Evolutionary conservation across 805 yeast species (phyloP), one percentile per base, ranked within the genome.

Genomic region (Saccharomycopsis babjevae): DNA sequence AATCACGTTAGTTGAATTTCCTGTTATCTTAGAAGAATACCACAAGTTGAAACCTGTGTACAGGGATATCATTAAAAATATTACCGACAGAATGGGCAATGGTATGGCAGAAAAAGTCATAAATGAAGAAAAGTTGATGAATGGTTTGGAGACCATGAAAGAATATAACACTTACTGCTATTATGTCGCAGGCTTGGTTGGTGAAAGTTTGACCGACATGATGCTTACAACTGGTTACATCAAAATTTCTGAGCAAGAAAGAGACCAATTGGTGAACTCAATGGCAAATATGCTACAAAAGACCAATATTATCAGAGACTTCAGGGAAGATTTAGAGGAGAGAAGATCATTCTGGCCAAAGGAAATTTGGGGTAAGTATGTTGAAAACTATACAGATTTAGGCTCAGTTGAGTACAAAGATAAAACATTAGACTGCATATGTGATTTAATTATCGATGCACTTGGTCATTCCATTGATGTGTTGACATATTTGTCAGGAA

Each of bases 231-330:
- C 97, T 32, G 71, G 77, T 16, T 90, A 89, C 69, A 88, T 88
- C 46, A 81, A 83, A 60, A 71, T 76, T 0, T 77, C 77, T 30
- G 73, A 84, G 54, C 70, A 75, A 46, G 66, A 71, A n/a, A 76
- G 83, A 62, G 81, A 83, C 69, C 74, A 78, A 50, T 77, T 85
- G 68, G 82, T 85, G 70, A 85, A 88, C 68, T 84, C 93, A 43
- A 93, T 94, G 98, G 99, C 99, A 13, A 79, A 90, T 61, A 93
- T 94, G 71, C 77, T 94, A 72, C 99, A 94, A 73, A 94, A 94
- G 73, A 90, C 97, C 30, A 94, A 94, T 74, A 94, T 94, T 69
- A 94, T 92, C 65, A 84, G 99, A 70, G 99, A 94, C 74, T 94
- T 86, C 73, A 83, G 86, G 65, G 99, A 94, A 73, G 99, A 94